Percentiles rank a stretch among this genome's conserved stretches.
Evolutionary conservation across 2,329 filamentous ascomycete genomes (phyloP).

Genomic region (Dothistroma pini): DNA sequence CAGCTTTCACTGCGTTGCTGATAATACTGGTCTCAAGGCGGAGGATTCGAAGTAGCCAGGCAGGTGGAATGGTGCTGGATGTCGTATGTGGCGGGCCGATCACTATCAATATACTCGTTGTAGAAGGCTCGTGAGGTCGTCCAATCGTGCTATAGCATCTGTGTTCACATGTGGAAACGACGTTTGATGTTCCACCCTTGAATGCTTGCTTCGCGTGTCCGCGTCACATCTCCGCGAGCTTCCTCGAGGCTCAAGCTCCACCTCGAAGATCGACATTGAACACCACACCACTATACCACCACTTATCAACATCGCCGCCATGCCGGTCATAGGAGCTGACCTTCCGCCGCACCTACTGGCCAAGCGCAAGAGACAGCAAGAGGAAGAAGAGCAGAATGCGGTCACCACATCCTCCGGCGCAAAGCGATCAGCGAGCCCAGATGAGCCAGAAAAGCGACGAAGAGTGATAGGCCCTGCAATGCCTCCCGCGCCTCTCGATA

Average conservation of each 20-base stretch:
- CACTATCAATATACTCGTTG: not conserved
- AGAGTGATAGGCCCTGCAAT: conserved; percentile 55
- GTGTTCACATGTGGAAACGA: not conserved
- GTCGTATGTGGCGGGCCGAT: not conserved
- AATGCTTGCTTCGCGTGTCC: not conserved
- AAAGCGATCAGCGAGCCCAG: conserved; percentile 36
- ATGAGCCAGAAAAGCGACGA: conserved; percentile 48
- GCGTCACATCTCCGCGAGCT: not conserved
- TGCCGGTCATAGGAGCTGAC: conserved; percentile 68
- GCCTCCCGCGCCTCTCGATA: conserved; percentile 49
- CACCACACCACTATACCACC: not conserved
- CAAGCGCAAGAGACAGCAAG: conserved; percentile 49
- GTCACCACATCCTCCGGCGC: conserved; percentile 39
- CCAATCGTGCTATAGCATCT: not conserved
- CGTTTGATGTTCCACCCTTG: not conserved
- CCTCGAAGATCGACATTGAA: not conserved
- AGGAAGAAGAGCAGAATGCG: conserved; percentile 38
- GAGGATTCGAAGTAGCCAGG: conserved; percentile 2
- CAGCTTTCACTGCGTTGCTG: not conserved
- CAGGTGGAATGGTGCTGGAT: not conserved
- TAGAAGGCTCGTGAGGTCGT: not conserved
- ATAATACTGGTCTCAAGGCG: not conserved
- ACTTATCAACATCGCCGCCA: conserved; percentile 35
- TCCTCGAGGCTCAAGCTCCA: not conserved
- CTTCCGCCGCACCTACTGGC: conserved; percentile 62